phyloP scores from a whole-genome alignment of 176 grass and related monocot genomes.

The Hordeum vulgare region DNA sequence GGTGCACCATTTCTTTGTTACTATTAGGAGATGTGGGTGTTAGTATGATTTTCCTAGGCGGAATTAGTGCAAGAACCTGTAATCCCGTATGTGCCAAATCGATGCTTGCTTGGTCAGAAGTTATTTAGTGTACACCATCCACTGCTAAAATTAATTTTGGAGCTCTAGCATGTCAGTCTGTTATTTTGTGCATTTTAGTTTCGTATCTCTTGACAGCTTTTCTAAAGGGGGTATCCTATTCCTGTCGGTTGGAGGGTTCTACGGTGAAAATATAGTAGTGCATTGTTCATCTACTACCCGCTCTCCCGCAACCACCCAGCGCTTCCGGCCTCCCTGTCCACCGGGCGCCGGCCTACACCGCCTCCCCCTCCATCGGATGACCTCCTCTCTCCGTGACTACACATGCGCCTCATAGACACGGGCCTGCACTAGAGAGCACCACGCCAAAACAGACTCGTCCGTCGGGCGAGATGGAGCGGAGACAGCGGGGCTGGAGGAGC shows the following conservation, averaged over 20 bases:
- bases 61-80: neutral
- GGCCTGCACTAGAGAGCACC: too few species aligned
- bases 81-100: neutral
- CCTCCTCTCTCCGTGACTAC: too few species aligned
- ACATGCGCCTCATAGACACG: too few species aligned
- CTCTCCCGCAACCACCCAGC: too few species aligned
- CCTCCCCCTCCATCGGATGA: too few species aligned
- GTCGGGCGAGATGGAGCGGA: too few species aligned
- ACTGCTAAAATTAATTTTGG: too few species aligned
- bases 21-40: neutral
- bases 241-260: neutral
- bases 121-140: neutral
- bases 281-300: neutral
- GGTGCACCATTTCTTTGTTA: neutral
- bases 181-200: neutral
- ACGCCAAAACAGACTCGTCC: too few species aligned
- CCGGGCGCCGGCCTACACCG: too few species aligned
- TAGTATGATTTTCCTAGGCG: neutral
- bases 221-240: neutral
- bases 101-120: neutral
- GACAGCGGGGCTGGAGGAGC: too few species aligned
- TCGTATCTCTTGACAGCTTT: neutral
- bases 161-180: too few species aligned
- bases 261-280: neutral
- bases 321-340: too few species aligned